Evolutionary conservation across 768 basidiomycete genomes (phyloP), one percentile per base, ranked within the genome.

Genomic region (Trametes elegans): DNA sequence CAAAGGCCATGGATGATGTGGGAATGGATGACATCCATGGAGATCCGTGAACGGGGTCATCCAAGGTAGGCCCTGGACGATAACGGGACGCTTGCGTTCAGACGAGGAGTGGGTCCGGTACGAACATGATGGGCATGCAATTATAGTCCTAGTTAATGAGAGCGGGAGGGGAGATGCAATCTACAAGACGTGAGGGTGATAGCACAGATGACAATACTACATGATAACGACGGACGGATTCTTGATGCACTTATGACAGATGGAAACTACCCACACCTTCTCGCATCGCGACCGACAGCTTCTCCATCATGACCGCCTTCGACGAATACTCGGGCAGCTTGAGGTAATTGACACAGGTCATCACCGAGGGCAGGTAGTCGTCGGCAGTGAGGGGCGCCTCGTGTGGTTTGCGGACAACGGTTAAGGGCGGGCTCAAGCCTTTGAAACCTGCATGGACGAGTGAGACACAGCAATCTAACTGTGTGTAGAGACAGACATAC

Each of bases 231-330:
- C 40, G 32, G 50, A 32, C 53, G 53, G n/a, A n/a, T n/a, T n/a
- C n/a, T n/a, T n/a, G n/a, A n/a, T n/a, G 41, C 53, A 8, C 44
- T 82, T 76, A 98, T 67, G 95, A 98, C 70, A 99, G 77, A 75
- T 98, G 95, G 90, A 98, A 98, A 66, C 92, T 93, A 48, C 93
- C 93, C 53, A 92, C 87, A 36, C 97, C 97, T 73, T 98, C 97
- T 63, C 84, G 82, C 76, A 97, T 91, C 32, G 97, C 96, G 28
- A 82, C 77, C 47, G 77, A 76, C 61, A 99, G 71, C 68, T 93
- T 96, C 69, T 90, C 84, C 64, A 75, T 79, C 84, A 98, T 88
- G 34, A 91, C 84, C 31, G 76, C 80, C 71, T 90, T 93, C 24
- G 87, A 85, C 52, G 90, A 92, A 70, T 98, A 98, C 66, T 98